Percentiles rank a stretch among this genome's conserved stretches.
phyloP scores from a whole-genome alignment of 1,139 yeast species.

The Taphrina deformans region DNA sequence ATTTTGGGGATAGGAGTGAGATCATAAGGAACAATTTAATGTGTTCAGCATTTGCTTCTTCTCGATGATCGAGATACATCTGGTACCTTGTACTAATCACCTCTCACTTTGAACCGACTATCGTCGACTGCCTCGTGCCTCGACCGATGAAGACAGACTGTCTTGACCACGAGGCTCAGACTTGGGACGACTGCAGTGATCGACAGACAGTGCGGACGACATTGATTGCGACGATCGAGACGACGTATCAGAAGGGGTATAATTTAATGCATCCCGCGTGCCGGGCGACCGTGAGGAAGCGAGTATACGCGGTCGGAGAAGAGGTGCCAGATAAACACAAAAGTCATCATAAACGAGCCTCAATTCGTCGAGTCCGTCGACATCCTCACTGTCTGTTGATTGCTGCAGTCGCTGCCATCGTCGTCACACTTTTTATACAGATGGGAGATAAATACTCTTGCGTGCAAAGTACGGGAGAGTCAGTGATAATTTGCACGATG shows the following conservation, averaged over 20 bases:
- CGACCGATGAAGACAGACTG: too few species aligned
- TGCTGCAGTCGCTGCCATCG: neutral
- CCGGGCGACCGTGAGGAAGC: neutral
- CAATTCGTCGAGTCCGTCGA: neutral
- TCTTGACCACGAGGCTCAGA: too few species aligned
- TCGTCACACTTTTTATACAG: too few species aligned
- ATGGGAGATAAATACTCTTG: too few species aligned
- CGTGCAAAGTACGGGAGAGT: too few species aligned
- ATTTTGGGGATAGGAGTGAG: neutral
- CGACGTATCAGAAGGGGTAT: conserved; percentile 24
- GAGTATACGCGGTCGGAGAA: conserved; percentile 30
- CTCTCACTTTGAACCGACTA: neutral
- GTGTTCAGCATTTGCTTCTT: conserved; percentile 20
- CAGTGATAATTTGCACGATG: neutral
- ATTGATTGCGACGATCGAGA: neutral
- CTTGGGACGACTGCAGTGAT: too few species aligned
- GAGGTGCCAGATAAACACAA: conserved; percentile 32
- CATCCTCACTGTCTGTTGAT: neutral
- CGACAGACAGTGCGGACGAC: neutral
- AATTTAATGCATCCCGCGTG: conserved; percentile 22
- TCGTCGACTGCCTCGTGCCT: too few species aligned
- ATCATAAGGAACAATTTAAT: conserved; percentile 30
- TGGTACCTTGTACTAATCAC: conserved; percentile 31
- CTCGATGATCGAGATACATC: conserved; percentile 4
- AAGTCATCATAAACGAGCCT: conserved; percentile 14